phyloP scores from a whole-genome alignment of 306 rosid species.

The Quercus suber region DNA sequence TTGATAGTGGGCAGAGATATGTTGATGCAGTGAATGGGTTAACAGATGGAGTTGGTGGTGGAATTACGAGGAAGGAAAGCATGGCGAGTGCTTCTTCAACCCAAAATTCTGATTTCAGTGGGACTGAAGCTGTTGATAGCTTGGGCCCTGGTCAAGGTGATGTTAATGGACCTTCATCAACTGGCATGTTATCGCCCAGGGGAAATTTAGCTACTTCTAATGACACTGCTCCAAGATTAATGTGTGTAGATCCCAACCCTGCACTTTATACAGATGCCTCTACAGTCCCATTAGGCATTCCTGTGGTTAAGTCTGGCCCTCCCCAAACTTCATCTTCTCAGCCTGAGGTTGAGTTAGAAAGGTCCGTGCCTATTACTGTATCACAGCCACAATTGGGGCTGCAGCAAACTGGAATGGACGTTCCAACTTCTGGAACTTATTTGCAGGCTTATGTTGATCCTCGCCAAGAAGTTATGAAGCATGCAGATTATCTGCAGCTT shows the following conservation, averaged over 20 bases:
- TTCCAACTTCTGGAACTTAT: constrained; percentile 47
- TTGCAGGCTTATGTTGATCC: constrained; percentile 53
- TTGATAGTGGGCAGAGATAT: constrained; percentile 64
- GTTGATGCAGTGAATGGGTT: constrained; percentile 83
- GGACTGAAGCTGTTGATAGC: constrained; percentile 47
- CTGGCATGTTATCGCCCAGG: constrained; percentile 35
- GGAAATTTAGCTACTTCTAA: constrained; percentile 39
- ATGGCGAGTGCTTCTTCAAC: constrained; percentile 69
- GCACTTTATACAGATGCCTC: constrained; percentile 36
- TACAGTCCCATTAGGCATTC: constrained; percentile 32
- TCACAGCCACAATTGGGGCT: constrained; percentile 42
- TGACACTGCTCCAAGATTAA: constrained; percentile 38
- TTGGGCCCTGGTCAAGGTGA: constrained; percentile 47
- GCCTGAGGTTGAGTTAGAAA: constrained; percentile 49
- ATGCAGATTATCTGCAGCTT: constrained; percentile 51
- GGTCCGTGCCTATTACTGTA: constrained; percentile 40
- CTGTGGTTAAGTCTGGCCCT: constrained; percentile 36
- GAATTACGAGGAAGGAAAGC: constrained; percentile 61
- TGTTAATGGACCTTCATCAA: constrained; percentile 29
- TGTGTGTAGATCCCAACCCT: constrained; percentile 35
- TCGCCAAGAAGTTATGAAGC: constrained; percentile 44
- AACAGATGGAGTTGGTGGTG: constrained; percentile 37
- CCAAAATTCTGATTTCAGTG: constrained; percentile 79
- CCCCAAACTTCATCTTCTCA: constrained; percentile 32
- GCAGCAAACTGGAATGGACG: constrained; percentile 53